These are phyloP conservation scores for Podaxis sp. DNA, from an alignment of 768 basidiomycete species.

Conservation along the genomic window DNA sequence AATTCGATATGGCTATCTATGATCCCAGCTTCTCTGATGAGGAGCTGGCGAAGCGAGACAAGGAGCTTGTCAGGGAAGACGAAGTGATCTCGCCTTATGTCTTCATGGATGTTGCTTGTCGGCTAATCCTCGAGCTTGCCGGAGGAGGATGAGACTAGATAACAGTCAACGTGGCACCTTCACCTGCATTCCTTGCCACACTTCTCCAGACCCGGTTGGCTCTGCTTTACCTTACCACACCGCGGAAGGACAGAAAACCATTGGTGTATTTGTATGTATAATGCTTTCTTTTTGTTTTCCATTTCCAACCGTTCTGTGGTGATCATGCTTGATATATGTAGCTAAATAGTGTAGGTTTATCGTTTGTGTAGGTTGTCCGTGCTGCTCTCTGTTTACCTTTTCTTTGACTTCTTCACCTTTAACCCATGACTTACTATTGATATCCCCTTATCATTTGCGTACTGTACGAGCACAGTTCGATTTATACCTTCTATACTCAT, in stretches of 20 bases:
- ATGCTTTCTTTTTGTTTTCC: background rate
- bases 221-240: background rate
- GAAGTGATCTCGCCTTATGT: conserved; percentile 84
- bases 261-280: conserved; percentile 4
- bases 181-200: background rate
- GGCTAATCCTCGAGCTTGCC: conserved; percentile 90
- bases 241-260: background rate
- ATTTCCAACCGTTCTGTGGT: background rate
- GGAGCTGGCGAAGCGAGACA: conserved; percentile 32
- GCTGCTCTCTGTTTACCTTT: no score
- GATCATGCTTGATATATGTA: background rate
- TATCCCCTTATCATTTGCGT: no score
- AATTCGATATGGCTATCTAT: conserved; percentile 62
- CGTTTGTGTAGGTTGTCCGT: no score
- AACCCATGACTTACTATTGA: no score
- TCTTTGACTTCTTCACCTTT: no score
- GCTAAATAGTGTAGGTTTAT: background rate
- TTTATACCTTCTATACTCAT: background rate
- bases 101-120: conserved; percentile 95
- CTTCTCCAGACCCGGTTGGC: background rate
- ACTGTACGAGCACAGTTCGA: no score
- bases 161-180: background rate
- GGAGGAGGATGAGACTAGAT: conserved; percentile 42
- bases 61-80: conserved; percentile 47
- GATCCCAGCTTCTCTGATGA: conserved; percentile 45